These are phyloP conservation scores for Sugiyamaella lignohabitans DNA, from an alignment of 805 yeast genomes.

Conservation along the genomic window DNA sequence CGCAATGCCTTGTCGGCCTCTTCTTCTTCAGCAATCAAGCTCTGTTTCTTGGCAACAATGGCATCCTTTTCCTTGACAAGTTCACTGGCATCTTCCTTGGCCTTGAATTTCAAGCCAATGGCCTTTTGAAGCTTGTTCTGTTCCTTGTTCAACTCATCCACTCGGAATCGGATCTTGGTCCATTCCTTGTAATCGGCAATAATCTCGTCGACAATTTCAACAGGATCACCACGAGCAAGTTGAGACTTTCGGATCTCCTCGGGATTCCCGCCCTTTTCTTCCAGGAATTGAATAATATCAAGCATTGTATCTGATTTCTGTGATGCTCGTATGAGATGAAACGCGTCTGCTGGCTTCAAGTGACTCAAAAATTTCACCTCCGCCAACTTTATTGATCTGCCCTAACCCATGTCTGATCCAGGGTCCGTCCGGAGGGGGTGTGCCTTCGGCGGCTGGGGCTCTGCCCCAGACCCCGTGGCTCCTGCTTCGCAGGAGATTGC, in stretches of 20 bases:
- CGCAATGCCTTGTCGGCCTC: constrained; percentile 71
- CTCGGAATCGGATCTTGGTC: constrained; percentile 82
- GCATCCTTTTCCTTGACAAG: constrained; percentile 75
- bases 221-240: constrained; percentile 88
- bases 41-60: constrained; percentile 62
- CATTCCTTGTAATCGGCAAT: constrained; percentile 85
- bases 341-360: neutral
- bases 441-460: too few relatives aligned
- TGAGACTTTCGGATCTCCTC: constrained; percentile 82
- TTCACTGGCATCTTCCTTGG: constrained; percentile 89
- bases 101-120: constrained; percentile 86
- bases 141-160: constrained; percentile 84
- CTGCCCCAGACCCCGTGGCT: too few relatives aligned
- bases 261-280: constrained; percentile 96
- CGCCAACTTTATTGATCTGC: too few relatives aligned
- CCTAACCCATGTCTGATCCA: too few relatives aligned
- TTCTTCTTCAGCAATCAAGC: constrained; percentile 60
- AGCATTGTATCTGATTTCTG: constrained; percentile 48
- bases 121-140: constrained; percentile 87
- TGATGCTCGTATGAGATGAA: neutral
- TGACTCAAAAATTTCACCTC: neutral
- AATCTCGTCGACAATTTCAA: constrained; percentile 93
- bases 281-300: constrained; percentile 86
- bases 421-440: too few relatives aligned
- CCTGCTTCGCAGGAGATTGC: too few relatives aligned